Conservation (phyloP, 805 yeast genomes). For the Hanseniaspora lindneri region DNA sequence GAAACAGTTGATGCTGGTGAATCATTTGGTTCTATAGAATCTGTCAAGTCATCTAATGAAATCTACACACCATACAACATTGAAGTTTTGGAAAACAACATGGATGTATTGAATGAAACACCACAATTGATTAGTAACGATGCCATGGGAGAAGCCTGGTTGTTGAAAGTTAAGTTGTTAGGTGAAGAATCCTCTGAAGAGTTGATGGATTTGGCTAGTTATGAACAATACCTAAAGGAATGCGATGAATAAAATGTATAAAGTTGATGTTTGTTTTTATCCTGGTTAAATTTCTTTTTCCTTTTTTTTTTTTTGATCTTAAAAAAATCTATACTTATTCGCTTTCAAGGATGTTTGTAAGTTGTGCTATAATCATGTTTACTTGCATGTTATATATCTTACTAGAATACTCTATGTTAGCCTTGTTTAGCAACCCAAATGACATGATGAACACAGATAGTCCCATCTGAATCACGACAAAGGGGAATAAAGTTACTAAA, state of each 20-base stretch:
- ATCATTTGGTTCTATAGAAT: slow-evolving; percentile 82
- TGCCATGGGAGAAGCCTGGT: slow-evolving; percentile 92
- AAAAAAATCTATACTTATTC: no score
- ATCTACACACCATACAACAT: slow-evolving; percentile 82
- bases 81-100: slow-evolving; percentile 58
- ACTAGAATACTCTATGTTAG: slow-evolving; percentile 6
- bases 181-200: slow-evolving; percentile 35
- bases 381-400: slow-evolving; percentile 1
- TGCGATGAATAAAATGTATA: slow-evolving; percentile 24
- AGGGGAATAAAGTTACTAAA: slow-evolving; percentile 3
- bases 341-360: neutral
- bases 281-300: slow-evolving; percentile 12
- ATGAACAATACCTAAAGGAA: slow-evolving; percentile 42
- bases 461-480: neutral
- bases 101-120: slow-evolving; percentile 42
- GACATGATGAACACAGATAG: neutral
- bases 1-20: slow-evolving; percentile 57
- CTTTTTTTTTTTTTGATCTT: neutral
- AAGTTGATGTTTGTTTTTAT: slow-evolving; percentile 28
- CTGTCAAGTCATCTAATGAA: slow-evolving; percentile 89
- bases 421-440: neutral
- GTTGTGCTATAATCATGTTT: neutral
- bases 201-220: slow-evolving; percentile 44
- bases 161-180: slow-evolving; percentile 60
- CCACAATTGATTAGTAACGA: slow-evolving; percentile 77